A percentile compares a stretch with the other conserved stretches of the same genome.
phyloP scores from a whole-genome alignment of 2,329 filamentous ascomycete genomes.

The Alternaria consortialis region DNA sequence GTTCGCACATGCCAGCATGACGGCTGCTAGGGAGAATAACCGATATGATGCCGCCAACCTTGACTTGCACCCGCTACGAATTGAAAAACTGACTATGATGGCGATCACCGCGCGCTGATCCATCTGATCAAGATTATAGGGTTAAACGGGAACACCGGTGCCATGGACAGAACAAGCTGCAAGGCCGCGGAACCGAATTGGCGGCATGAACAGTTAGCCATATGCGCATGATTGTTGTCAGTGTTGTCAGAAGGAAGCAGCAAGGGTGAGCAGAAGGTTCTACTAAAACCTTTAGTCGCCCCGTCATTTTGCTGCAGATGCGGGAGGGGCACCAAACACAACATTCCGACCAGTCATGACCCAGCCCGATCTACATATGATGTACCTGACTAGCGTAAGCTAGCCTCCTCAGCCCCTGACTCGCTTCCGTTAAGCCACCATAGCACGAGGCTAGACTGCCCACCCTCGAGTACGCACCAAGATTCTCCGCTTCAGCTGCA shows the following conservation, averaged over 20 bases:
- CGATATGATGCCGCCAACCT: constrained; percentile 14
- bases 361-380: constrained; percentile 27
- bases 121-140: not conserved
- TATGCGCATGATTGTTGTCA: not conserved
- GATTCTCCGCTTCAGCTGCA: constrained; percentile 30
- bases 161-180: constrained; percentile 4
- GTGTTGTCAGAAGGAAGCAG: constrained; percentile 1
- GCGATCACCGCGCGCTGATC: constrained; percentile 5
- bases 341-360: constrained; percentile 28
- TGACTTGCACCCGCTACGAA: not conserved
- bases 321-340: constrained; percentile 26
- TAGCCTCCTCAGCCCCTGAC: constrained; percentile 25
- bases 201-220: constrained; percentile 4
- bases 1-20: constrained; percentile 9
- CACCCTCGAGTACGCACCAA: constrained; percentile 21
- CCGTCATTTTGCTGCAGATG: constrained; percentile 30
- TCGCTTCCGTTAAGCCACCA: constrained; percentile 27
- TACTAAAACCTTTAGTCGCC: constrained; percentile 9
- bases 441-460: constrained; percentile 26
- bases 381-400: constrained; percentile 41
- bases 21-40: constrained; percentile 10
- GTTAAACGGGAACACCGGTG: not conserved
- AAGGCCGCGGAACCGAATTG: constrained; percentile 10
- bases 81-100: not conserved
- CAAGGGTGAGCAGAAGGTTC: constrained; percentile 7